These are phyloP conservation scores for Phaeotremella skinneri DNA, from an alignment of 768 basidiomycete genomes.

Conservation along the genomic window DNA sequence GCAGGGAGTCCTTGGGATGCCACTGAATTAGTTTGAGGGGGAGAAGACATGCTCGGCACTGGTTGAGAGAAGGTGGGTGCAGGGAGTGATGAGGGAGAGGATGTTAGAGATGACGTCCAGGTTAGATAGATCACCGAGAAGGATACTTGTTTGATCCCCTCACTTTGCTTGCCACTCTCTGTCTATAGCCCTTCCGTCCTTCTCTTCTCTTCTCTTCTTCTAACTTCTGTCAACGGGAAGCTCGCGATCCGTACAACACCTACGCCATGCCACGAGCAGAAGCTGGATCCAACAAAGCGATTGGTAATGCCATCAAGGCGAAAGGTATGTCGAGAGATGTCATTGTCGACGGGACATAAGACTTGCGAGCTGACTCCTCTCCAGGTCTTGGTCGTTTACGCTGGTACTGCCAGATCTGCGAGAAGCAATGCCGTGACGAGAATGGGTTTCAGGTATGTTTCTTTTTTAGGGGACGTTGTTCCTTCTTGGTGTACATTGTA, in stretches of 20 bases:
- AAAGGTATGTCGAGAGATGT: slow-evolving; percentile 58
- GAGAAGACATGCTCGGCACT: not conserved
- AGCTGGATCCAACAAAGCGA: slow-evolving; percentile 51
- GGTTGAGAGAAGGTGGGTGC: no score
- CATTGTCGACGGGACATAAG: not conserved
- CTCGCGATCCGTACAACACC: no score
- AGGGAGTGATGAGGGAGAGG: no score
- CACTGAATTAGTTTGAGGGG: no score
- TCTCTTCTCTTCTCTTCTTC: not conserved
- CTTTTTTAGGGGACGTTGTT: not conserved
- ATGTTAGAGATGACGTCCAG: no score
- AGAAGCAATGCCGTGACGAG: slow-evolving; percentile 96
- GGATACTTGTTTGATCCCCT: no score
- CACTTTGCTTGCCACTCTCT: not conserved
- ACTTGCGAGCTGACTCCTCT: slow-evolving; percentile 1
- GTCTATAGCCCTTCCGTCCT: not conserved
- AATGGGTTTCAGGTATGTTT: slow-evolving; percentile 71
- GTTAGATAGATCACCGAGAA: no score
- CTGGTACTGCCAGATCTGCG: slow-evolving; percentile 99
- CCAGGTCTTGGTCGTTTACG: slow-evolving; percentile 78
- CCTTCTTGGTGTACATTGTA: slow-evolving; percentile 43
- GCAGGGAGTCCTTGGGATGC: no score
- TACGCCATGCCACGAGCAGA: slow-evolving; percentile 48
- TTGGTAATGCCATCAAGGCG: slow-evolving; percentile 86
- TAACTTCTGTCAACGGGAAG: no score